These are phyloP conservation scores for Fomitiporia mediterranea DNA, from an alignment of 1,284 basidiomycete species.

Conservation along the genomic window DNA sequence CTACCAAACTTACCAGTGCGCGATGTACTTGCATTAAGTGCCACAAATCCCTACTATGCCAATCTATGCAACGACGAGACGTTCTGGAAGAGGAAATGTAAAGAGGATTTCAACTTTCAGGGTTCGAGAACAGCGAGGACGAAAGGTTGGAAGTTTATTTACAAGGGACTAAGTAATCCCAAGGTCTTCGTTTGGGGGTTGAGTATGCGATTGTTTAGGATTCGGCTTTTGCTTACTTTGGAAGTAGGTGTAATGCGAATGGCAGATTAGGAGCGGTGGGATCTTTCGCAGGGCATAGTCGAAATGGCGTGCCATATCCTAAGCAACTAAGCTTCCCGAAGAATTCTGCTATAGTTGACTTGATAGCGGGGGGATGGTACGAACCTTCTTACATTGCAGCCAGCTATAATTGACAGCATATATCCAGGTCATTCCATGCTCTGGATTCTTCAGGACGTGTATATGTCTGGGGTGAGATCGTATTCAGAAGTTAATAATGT, in stretches of 20 bases:
- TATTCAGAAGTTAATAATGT: not conserved
- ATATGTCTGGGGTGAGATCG: constrained; percentile 74
- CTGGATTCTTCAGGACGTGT: constrained; percentile 69
- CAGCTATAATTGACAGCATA: constrained; percentile 9
- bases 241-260: constrained; percentile 48
- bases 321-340: constrained; percentile 51
- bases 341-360: constrained; percentile 56
- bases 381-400: constrained; percentile 24
- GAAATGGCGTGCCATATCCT: constrained; percentile 56
- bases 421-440: constrained; percentile 71
- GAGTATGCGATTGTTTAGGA: constrained; percentile 24
- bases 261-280: constrained; percentile 52
- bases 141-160: constrained; percentile 76
- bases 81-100: constrained; percentile 71
- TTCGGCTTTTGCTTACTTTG: constrained; percentile 4
- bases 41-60: constrained; percentile 55
- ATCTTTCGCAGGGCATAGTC: too few species aligned
- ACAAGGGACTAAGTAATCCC: constrained; percentile 57
- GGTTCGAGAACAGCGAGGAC: constrained; percentile 63
- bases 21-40: constrained; percentile 56
- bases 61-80: constrained; percentile 65
- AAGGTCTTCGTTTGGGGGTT: constrained; percentile 81
- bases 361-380: constrained; percentile 79
- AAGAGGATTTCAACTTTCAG: constrained; percentile 75
- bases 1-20: constrained; percentile 53